Conservation (phyloP, 441 rosid genomes). For the Populus tomentosa region DNA sequence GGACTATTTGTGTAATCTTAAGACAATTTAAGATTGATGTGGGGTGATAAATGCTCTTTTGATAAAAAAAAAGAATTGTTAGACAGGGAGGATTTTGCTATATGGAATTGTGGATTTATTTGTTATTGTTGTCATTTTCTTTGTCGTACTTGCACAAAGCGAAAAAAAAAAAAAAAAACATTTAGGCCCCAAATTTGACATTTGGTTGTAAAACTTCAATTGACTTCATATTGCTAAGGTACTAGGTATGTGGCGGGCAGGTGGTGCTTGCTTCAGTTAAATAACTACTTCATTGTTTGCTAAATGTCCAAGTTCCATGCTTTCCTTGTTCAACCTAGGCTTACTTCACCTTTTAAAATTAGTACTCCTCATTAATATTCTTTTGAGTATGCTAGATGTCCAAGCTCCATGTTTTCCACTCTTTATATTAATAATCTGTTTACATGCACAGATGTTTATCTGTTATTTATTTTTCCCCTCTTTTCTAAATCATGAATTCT, state of each 20-base stretch:
- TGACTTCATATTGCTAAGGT: too few relatives aligned
- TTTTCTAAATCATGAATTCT: too few relatives aligned
- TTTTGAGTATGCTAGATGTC: neutral
- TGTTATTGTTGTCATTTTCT: too few relatives aligned
- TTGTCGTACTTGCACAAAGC: neutral
- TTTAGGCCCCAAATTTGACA: too few relatives aligned
- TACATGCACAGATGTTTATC: too few relatives aligned
- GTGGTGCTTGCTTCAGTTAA: neutral
- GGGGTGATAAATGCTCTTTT: neutral
- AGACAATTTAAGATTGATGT: neutral
- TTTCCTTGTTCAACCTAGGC: neutral
- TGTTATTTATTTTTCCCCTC: neutral
- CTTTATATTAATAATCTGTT: too few relatives aligned
- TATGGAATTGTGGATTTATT: neutral
- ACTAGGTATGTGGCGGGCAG: too few relatives aligned
- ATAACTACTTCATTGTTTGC: neutral
- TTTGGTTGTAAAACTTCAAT: too few relatives aligned
- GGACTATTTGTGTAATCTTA: neutral
- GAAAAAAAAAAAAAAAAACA: too few relatives aligned
- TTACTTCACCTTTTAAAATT: neutral
- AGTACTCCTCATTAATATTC: neutral
- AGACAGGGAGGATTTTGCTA: neutral
- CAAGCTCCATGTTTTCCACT: neutral
- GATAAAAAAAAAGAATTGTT: neutral
- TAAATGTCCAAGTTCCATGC: neutral